Conservation (phyloP, 2,329 filamentous ascomycete species). For the Rutstroemia sp. region DNA sequence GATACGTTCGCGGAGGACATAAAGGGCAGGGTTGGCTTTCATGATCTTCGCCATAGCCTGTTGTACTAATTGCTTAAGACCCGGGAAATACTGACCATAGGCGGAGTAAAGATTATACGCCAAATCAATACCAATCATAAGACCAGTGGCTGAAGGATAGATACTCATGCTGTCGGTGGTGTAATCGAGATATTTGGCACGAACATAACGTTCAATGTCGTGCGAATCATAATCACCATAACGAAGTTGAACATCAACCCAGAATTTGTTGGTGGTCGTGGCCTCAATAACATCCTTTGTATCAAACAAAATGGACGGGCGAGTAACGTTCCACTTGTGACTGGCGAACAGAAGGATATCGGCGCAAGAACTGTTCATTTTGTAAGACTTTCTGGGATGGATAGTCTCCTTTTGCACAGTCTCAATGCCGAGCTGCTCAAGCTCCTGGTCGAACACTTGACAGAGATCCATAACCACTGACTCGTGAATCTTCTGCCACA, state of each 20-base stretch:
- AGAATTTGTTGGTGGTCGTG: slow-evolving; percentile 98
- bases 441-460: slow-evolving; percentile 89
- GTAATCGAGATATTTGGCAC: slow-evolving; percentile 97
- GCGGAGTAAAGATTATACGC: slow-evolving; percentile 98
- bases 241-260: slow-evolving; percentile 92
- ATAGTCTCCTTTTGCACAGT: slow-evolving; percentile 99
- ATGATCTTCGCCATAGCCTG: slow-evolving; percentile 99
- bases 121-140: slow-evolving; percentile 97
- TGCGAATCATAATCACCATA: slow-evolving; percentile 99
- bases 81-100: slow-evolving; percentile 98
- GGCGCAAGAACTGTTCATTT: slow-evolving; percentile 99
- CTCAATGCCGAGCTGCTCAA: slow-evolving; percentile 93
- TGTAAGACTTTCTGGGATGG: slow-evolving; percentile 98
- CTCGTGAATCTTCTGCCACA: slow-evolving; percentile 99
- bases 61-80: slow-evolving; percentile 88
- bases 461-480: slow-evolving; percentile 98
- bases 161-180: slow-evolving; percentile 98
- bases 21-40: slow-evolving; percentile 97
- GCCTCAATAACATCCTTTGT: slow-evolving; percentile 93
- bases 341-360: slow-evolving; percentile 95
- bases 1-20: slow-evolving; percentile 95
- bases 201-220: slow-evolving; percentile 95
- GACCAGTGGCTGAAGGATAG: slow-evolving; percentile 90
- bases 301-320: slow-evolving; percentile 87
- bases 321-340: slow-evolving; percentile 97